phyloP scores from a whole-genome alignment of 2,329 filamentous ascomycete species.

The Colletotrichum sp. region DNA sequence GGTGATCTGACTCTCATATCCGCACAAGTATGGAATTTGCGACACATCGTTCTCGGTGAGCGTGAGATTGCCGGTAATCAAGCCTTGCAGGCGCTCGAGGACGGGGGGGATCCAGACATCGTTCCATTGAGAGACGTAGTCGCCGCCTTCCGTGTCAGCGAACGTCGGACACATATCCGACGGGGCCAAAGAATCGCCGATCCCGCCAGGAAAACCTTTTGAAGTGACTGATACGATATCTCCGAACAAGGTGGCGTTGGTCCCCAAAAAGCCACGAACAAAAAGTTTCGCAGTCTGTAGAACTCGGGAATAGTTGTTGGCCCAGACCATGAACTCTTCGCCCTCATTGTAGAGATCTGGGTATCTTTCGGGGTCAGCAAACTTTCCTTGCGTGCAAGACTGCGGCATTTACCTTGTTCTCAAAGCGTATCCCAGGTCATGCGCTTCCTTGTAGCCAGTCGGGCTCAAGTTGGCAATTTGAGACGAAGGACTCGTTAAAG shows the following conservation, averaged over 20 bases:
- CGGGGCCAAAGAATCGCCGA: constrained; percentile 67
- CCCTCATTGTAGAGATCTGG: constrained; percentile 55
- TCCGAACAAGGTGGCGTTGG: constrained; percentile 56
- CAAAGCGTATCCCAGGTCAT: constrained; percentile 59
- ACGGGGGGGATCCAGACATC: constrained; percentile 58
- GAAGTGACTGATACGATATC: constrained; percentile 64
- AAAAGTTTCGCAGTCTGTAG: constrained; percentile 68
- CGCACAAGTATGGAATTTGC: constrained; percentile 72
- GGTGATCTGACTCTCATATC: constrained; percentile 72
- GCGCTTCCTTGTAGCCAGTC: constrained; percentile 67
- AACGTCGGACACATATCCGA: constrained; percentile 69
- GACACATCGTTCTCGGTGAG: constrained; percentile 58
- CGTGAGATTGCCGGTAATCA: constrained; percentile 59
- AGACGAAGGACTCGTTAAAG: constrained; percentile 55
- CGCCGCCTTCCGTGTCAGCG: constrained; percentile 55
- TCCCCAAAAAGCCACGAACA: constrained; percentile 64
- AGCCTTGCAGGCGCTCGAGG: constrained; percentile 55
- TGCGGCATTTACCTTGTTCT: constrained; percentile 39
- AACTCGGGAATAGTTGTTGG: constrained; percentile 69
- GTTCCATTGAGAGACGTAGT: constrained; percentile 52
- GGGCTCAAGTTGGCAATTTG: constrained; percentile 65
- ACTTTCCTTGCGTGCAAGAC: background rate
- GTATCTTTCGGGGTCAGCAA: constrained; percentile 34
- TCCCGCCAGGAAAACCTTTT: constrained; percentile 52
- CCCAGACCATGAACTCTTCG: constrained; percentile 63